Conservation (phyloP, 495 filamentous ascomycete genomes). For the Neurospora hispaniola region DNA sequence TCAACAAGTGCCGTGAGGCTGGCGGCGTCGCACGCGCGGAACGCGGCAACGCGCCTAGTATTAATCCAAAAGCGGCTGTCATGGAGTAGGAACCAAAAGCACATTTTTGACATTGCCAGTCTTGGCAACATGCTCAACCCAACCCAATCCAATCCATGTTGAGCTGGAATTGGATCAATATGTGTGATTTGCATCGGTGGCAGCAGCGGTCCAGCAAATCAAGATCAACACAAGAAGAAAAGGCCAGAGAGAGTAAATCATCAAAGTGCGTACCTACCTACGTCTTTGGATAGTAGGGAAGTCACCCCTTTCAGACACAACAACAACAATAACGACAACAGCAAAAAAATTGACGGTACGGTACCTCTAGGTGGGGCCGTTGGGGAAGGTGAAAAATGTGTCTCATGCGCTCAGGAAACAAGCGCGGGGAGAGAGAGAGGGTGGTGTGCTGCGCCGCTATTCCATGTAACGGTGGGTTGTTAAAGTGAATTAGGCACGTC, state of each 20-base stretch:
- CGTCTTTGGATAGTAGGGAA: no score
- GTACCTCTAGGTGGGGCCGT: not conserved
- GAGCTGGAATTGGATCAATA: not conserved
- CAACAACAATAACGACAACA: no score
- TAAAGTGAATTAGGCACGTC: not conserved
- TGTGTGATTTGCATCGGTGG: not conserved
- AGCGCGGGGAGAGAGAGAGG: not conserved
- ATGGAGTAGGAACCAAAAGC: not conserved
- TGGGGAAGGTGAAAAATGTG: not conserved
- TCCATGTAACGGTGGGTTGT: not conserved
- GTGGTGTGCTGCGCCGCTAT: not conserved
- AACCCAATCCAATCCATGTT: not conserved
- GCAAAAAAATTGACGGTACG: not conserved
- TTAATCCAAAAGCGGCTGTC: not conserved
- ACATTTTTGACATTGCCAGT: not conserved
- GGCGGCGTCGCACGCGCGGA: not conserved
- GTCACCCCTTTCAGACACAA: no score
- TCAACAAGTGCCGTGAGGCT: not conserved
- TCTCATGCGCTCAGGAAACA: not conserved
- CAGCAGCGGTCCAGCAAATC: not conserved
- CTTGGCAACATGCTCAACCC: not conserved
- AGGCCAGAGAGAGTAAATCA: not conserved
- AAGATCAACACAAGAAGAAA: not conserved
- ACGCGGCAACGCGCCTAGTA: not conserved
- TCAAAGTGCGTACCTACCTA: not conserved